These are phyloP conservation scores for Fusarium devonianum DNA, from an alignment of 2,329 filamentous ascomycete genomes.

Conservation along the genomic window DNA sequence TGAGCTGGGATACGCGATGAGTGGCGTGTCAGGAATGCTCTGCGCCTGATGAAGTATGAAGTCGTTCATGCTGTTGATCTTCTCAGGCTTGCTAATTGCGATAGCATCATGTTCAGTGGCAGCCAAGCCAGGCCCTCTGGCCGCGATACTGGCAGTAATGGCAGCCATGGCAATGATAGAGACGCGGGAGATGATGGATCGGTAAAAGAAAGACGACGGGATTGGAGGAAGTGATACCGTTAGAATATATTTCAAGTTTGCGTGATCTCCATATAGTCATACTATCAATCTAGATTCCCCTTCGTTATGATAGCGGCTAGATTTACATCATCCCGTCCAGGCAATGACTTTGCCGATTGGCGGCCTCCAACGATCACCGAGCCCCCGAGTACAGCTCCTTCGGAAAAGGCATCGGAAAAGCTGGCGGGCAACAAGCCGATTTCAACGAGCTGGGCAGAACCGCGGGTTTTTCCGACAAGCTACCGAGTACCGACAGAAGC, in stretches of 20 bases:
- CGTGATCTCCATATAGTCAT: background rate
- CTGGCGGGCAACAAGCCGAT: too few relatives aligned
- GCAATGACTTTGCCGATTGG: background rate
- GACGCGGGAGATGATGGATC: background rate
- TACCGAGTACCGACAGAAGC: too few relatives aligned
- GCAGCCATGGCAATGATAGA: conserved; percentile 14
- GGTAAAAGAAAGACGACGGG: background rate
- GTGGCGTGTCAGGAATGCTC: conserved; percentile 31
- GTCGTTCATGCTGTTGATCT: conserved; percentile 35
- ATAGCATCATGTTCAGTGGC: background rate
- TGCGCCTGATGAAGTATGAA: conserved; percentile 31
- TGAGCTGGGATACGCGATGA: conserved; percentile 35
- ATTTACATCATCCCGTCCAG: background rate
- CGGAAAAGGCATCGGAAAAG: background rate
- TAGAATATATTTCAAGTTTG: background rate
- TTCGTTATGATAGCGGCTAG: background rate
- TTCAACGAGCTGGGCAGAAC: too few relatives aligned
- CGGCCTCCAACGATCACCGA: background rate
- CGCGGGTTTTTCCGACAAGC: too few relatives aligned
- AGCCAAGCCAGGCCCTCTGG: conserved; percentile 6
- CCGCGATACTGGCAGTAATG: conserved; percentile 8
- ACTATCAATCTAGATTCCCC: background rate
- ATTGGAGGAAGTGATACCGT: background rate
- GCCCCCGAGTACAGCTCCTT: background rate
- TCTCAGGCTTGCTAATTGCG: conserved; percentile 1